Conservation (phyloP, 257 asterid genomes). For the Sherardia arvensis region DNA sequence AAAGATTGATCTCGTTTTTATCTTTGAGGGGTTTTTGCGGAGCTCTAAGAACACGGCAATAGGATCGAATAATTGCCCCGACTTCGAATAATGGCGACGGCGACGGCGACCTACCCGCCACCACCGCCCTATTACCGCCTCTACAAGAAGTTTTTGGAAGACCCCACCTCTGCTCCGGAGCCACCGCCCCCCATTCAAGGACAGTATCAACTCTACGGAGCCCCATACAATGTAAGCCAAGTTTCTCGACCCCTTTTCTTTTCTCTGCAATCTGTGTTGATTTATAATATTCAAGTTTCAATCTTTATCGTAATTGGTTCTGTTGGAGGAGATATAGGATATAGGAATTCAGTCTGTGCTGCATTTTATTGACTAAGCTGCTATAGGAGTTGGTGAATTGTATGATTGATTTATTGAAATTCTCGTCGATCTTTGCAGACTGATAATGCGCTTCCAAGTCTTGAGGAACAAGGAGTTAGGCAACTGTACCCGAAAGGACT, state of each 20-base stretch:
- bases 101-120: conserved; percentile 94
- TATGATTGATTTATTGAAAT: not conserved
- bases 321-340: not conserved
- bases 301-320: not conserved
- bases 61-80: not conserved
- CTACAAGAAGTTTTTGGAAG: conserved; percentile 55
- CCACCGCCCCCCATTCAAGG: conserved; percentile 86
- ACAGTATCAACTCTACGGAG: conserved; percentile 63
- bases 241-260: not conserved
- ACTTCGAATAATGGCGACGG: conserved; percentile 58
- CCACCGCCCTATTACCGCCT: conserved; percentile 86
- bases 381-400: not conserved
- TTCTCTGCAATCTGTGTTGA: not conserved
- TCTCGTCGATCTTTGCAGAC: conserved; percentile 41
- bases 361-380: not conserved
- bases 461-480: conserved; percentile 96
- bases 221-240: conserved; percentile 57
- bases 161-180: conserved; percentile 68
- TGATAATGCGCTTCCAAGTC: conserved; percentile 82
- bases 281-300: not conserved
- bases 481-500: conserved; percentile 85
- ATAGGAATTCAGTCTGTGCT: not conserved
- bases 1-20: no score
- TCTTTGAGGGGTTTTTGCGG: not conserved
- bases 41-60: not conserved